Evolutionary conservation across 805 yeast genomes (phyloP).

Genomic region (Alloascoidea hylecoeti): DNA sequence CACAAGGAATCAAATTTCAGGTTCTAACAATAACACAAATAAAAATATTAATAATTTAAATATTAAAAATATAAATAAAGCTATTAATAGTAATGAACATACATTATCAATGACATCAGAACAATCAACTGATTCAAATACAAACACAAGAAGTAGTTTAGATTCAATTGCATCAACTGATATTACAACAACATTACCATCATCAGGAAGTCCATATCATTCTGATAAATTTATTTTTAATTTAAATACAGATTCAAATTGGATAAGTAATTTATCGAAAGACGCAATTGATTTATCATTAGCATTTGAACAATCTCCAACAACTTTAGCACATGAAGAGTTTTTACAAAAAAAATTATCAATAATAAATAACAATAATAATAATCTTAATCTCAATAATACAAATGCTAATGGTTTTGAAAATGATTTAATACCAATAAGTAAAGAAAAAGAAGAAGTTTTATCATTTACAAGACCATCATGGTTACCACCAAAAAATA

Average conservation of each 20-base stretch:
- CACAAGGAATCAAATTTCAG: too few species aligned
- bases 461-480: slow-evolving; percentile 43
- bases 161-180: neutral
- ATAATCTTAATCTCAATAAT: neutral
- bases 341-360: neutral
- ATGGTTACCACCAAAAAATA: slow-evolving; percentile 52
- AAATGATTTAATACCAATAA: slow-evolving; percentile 6
- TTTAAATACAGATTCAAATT: neutral
- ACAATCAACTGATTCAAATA: neutral
- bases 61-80: too few species aligned
- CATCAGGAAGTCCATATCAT: neutral
- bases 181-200: neutral
- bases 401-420: neutral
- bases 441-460: slow-evolving; percentile 10
- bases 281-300: slow-evolving; percentile 21
- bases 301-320: slow-evolving; percentile 11
- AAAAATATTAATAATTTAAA: too few species aligned
- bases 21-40: too few species aligned
- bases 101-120: neutral
- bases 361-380: neutral
- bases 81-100: too few species aligned
- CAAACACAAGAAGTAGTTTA: neutral
- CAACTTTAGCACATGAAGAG: neutral
- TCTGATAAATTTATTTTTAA: too few species aligned
- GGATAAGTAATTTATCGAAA: slow-evolving; percentile 12